Evolutionary conservation across 192 early-diverging fungal species (phyloP).

Genomic region (Pilaira anomala): DNA sequence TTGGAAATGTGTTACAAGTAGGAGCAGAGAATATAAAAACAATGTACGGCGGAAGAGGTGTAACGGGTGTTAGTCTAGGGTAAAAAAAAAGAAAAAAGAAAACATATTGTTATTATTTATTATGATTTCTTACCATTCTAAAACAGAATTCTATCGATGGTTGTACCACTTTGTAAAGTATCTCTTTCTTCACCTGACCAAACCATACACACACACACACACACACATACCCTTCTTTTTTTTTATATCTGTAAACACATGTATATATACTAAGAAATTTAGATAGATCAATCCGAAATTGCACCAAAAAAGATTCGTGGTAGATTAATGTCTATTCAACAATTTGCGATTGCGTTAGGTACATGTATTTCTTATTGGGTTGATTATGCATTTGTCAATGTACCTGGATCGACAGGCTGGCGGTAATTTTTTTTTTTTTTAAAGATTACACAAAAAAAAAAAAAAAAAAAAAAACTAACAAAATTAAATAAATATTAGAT

Average conservation of each 20-base stretch:
- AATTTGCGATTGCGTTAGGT: constrained; percentile 89
- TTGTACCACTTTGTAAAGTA: constrained; percentile 49
- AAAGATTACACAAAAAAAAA: too few species aligned
- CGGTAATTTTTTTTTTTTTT: constrained; percentile 15
- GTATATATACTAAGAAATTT: background rate
- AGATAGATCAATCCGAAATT: constrained; percentile 69
- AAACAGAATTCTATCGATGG: constrained; percentile 48
- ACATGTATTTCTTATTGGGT: constrained; percentile 54
- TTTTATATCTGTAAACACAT: background rate
- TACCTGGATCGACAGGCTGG: constrained; percentile 21
- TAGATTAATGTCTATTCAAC: constrained; percentile 78
- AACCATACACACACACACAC: too few species aligned
- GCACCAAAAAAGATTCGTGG: constrained; percentile 80
- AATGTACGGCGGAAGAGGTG: constrained; percentile 51
- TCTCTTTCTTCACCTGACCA: background rate
- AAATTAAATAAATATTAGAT: too few species aligned
- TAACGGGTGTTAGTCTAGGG: constrained; percentile 51
- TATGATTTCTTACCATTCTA: constrained; percentile 46
- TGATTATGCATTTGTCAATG: constrained; percentile 21
- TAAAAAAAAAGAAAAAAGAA: constrained; percentile 14
- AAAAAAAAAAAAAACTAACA: too few species aligned
- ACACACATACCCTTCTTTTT: too few species aligned
- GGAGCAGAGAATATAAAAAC: constrained; percentile 41
- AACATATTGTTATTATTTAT: constrained; percentile 35
- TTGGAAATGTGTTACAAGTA: constrained; percentile 53